Base-by-base conservation (phyloP, 352 stramenopile species). In the Phytophthora multivora region DNA sequence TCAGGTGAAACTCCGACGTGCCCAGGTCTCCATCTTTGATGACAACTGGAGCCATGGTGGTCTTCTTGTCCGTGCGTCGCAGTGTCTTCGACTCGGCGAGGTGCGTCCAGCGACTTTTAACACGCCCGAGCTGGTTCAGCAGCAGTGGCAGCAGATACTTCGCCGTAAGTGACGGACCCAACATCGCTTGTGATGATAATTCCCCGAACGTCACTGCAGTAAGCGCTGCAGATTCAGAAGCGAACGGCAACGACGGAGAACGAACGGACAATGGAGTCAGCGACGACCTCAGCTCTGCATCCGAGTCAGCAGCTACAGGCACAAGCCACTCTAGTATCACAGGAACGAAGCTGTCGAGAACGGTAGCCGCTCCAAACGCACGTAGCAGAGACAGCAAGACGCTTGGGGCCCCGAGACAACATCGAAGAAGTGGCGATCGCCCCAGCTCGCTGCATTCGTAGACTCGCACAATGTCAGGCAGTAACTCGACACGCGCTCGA, bases 261-360 rank as follows among this genome's bases (percentile, higher is more conserved):
- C 45, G 48, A 47, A 52, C 39, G 33, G 55, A 65, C 2, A 35
- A n/a, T 21, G 55, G 47, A 18, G 55, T 73, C 21, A 68, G 36
- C 11, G 59, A 70, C 18, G 47, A 58, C 51, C 66, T 45, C 40
- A 66, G 26, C 18, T 63, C 8, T 9, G 18, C 25, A 4, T 64
- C 63, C 0, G 58, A 41, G 28, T 54, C 43, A 21, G 66, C 35
- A 4, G 41, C n/a, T 13, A 40, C 16, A 47, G 60, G 63, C 3
- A 77, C 66, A 3, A 91, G 50, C 86, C 86, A 95, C 39, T 93
- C 86, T 2, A 89, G 30, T 1, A 95, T 41, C 3, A 89, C 69
- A 5, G 83, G 86, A 6, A 93, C 39, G 51, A 93, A 79, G 40
- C 65, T 71, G 33, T 79, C 63, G 4, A 93, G 51, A 6, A 93